Conservation (phyloP, 1,284 basidiomycete species). For the Mycena sp. region DNA sequence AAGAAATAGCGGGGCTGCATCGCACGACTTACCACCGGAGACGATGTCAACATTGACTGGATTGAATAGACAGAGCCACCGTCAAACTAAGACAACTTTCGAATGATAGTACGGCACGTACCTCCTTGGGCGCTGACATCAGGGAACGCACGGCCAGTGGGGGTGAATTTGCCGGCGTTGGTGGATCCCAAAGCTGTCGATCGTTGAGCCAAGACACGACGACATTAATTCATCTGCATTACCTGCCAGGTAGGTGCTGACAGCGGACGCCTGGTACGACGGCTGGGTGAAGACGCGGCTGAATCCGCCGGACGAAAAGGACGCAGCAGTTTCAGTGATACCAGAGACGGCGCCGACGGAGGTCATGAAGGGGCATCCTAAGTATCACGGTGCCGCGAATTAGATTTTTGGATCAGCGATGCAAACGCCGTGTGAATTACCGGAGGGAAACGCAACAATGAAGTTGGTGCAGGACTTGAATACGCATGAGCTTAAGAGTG, state of each 20-base stretch:
- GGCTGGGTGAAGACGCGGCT: conserved; percentile 48
- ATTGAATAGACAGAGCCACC: neutral
- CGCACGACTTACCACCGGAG: conserved; percentile 27
- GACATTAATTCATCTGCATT: too few relatives aligned
- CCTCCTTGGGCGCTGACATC: conserved; percentile 53
- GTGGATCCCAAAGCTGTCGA: conserved; percentile 44
- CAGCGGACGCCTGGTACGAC: conserved; percentile 45
- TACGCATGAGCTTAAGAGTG: too few relatives aligned
- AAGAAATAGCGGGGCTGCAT: neutral
- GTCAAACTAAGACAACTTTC: neutral
- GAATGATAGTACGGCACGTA: conserved; percentile 23
- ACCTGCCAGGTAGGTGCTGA: conserved; percentile 38
- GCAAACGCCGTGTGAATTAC: too few relatives aligned
- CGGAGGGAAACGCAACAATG: conserved; percentile 45
- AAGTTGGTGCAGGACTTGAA: conserved; percentile 39
- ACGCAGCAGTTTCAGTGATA: conserved; percentile 40
- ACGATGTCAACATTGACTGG: conserved; percentile 39
- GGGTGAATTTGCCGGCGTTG: conserved; percentile 46
- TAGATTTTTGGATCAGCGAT: too few relatives aligned
- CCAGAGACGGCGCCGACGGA: conserved; percentile 42
- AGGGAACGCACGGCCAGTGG: conserved; percentile 51
- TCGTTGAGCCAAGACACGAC: too few relatives aligned
- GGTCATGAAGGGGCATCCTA: conserved; percentile 31
- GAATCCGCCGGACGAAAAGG: conserved; percentile 53
- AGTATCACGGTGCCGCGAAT: too few relatives aligned